Base-by-base conservation (phyloP, 2,329 filamentous ascomycete species). In the Colletotrichum theobromicola region DNA sequence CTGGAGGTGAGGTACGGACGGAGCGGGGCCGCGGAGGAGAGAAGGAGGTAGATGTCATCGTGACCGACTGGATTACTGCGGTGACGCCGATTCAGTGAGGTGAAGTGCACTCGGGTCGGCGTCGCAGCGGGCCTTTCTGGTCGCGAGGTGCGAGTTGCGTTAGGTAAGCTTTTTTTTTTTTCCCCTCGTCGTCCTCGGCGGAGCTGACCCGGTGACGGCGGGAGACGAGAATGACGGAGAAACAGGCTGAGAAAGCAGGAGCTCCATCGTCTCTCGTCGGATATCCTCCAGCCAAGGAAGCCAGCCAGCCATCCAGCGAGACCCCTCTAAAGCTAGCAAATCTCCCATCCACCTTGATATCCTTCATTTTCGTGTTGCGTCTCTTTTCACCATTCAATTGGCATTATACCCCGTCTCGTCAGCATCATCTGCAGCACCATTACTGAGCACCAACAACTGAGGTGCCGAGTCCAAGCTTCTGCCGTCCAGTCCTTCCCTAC, bases 161-260 rank as follows among this genome's bases (percentile, higher is more conserved):
- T 72, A 69, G 30, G 70, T 72, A 72, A 72, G 65, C 65, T 13
- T 60, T 60, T 34, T n/a, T 57, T 24, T 57, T 26, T 26, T 26
- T 30, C 6, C 13, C 28, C 0, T 16, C n/a, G 5, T 46, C 0
- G 5, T 16, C 32, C 7, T 55, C 26, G 30, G 42, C 42, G 42
- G 60, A 53, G 26, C 42, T 58, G 58, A 46, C 42, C 42, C 42
- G 58, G 34, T 15, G 65, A 32, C 34, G 26, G 21, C 30, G 65
- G 37, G 63, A 63, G 55, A 37, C n/a, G 35, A 69, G 34, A 42
- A 69, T 65, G 69, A 71, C 62, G 61, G 69, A 71, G 53, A 67
- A 71, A 71, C n/a, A 60, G 26, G 28, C 60, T 50, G 50, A 60
- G 62, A 35, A n/a, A 21, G 30, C 57, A 60, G 0, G 68, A 58